Conservation (phyloP, 2,329 filamentous ascomycete genomes). For the Endocalyx cinctus region DNA sequence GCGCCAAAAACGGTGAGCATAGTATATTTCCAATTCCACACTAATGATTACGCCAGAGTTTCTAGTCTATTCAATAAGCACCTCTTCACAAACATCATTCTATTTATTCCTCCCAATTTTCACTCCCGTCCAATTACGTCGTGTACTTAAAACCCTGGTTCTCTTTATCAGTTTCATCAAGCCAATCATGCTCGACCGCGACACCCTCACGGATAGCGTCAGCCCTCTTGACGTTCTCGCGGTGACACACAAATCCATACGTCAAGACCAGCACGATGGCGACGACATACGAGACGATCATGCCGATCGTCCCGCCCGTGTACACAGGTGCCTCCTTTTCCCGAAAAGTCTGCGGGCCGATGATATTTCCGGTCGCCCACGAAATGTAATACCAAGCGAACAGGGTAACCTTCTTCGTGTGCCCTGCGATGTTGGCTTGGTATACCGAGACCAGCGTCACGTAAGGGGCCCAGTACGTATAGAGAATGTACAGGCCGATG, state of each 20-base stretch:
- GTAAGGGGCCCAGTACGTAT: conserved; percentile 17
- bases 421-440: neutral
- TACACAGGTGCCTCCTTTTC: neutral
- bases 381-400: neutral
- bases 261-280: conserved; percentile 5
- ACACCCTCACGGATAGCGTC: conserved; percentile 3
- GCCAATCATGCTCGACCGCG: conserved; percentile 5
- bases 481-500: conserved; percentile 15
- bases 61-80: no score
- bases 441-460: conserved; percentile 12
- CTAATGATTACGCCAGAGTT: no score
- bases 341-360: neutral
- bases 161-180: conserved; percentile 8
- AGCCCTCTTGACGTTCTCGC: conserved; percentile 1
- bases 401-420: neutral
- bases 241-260: conserved; percentile 6
- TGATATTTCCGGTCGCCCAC: neutral
- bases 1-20: no score
- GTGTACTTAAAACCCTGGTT: conserved; percentile 9
- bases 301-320: conserved; percentile 7
- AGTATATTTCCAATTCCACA: no score
- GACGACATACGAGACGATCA: conserved; percentile 8
- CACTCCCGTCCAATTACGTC: no score
- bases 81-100: no score
- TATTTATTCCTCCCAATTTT: no score